Evolutionary conservation across 805 yeast genomes (phyloP).

Genomic region (Kuraishia hungarica): DNA sequence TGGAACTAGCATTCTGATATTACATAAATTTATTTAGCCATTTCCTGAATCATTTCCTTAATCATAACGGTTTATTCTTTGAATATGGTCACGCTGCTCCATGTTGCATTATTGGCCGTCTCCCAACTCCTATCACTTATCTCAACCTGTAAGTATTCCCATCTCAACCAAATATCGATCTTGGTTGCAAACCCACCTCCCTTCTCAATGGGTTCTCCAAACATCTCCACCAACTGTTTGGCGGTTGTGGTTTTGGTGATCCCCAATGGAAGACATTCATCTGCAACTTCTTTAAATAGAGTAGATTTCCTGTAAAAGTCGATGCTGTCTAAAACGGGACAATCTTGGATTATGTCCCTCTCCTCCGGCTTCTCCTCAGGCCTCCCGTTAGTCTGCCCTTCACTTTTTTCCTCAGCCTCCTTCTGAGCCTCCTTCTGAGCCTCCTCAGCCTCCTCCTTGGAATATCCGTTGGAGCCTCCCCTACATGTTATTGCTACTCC

Average conservation of each 20-base stretch:
- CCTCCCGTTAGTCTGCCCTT: no score
- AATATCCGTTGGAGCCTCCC: no score
- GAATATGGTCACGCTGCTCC: slow-evolving; percentile 23
- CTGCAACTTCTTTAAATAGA: slow-evolving; percentile 12
- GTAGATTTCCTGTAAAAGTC: slow-evolving; percentile 20
- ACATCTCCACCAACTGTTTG: slow-evolving; percentile 17
- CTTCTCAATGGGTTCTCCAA: slow-evolving; percentile 32
- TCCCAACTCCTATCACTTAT: slow-evolving; percentile 27
- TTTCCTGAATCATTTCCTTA: no score
- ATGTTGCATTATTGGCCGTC: slow-evolving; percentile 16
- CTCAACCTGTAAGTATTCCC: slow-evolving; percentile 26
- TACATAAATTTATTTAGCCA: no score
- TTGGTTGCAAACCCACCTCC: slow-evolving; percentile 27
- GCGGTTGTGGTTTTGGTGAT: slow-evolving; percentile 16
- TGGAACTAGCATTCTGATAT: no score
- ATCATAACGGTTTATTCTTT: neutral
- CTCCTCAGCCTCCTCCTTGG: no score
- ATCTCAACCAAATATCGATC: slow-evolving; percentile 32
- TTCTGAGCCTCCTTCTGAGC: no score
- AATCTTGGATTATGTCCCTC: no score
- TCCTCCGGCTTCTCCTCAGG: no score
- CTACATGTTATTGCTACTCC: neutral
- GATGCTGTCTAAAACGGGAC: slow-evolving; percentile 19
- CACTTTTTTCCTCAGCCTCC: no score
- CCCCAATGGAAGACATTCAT: slow-evolving; percentile 11